Evolutionary conservation across 148 eudicot genomes (phyloP).

Genomic region (Silene uniflora): DNA sequence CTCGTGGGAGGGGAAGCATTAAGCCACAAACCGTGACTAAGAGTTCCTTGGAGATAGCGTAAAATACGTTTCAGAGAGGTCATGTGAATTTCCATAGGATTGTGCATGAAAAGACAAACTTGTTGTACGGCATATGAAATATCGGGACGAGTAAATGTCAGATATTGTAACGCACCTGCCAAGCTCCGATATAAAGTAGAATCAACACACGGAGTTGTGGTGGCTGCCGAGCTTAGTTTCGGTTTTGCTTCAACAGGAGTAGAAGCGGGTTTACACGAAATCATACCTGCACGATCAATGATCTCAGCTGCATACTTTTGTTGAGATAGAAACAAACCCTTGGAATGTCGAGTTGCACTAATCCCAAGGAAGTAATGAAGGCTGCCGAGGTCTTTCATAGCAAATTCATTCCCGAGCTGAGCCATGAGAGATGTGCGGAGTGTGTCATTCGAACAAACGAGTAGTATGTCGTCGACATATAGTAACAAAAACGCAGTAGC

Average conservation of each 20-base stretch:
- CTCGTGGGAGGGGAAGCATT: not conserved
- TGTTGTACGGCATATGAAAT: not conserved
- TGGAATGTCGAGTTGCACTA: not conserved
- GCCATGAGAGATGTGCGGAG: not conserved
- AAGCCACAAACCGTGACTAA: not conserved
- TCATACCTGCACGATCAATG: not conserved
- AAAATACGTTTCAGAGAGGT: not conserved
- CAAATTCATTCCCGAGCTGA: not conserved
- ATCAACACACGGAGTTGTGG: not conserved
- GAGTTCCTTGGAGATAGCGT: not conserved
- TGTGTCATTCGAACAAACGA: not conserved
- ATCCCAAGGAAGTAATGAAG: not conserved
- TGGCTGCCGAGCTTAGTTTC: not conserved
- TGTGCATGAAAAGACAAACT: not conserved
- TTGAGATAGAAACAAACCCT: not conserved
- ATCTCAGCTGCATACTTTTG: not conserved
- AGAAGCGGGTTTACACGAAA: not conserved
- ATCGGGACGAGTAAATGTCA: not conserved
- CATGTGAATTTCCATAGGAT: not conserved
- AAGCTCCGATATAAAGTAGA: not conserved
- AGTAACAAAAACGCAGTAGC: not conserved
- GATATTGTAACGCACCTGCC: not conserved
- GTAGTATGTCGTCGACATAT: not conserved
- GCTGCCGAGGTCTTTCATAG: not conserved
- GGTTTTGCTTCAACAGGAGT: not conserved